A percentile compares a stretch with the other conserved stretches of the same genome.
These are phyloP conservation scores for Macrocybe gigantea DNA, from an alignment of 768 basidiomycete species.

Conservation along the genomic window DNA sequence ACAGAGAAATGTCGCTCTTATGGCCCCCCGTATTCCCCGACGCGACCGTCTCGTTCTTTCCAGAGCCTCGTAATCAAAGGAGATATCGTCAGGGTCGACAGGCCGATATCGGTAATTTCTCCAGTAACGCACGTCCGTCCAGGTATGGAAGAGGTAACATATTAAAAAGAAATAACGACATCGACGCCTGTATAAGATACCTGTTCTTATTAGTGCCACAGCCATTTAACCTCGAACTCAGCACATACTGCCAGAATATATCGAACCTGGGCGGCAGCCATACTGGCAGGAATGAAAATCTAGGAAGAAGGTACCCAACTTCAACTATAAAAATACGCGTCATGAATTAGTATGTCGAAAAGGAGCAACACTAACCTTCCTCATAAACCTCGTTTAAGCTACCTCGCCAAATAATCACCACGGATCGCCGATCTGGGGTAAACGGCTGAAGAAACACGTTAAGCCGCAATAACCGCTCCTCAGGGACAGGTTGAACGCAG, in stretches of 20 bases:
- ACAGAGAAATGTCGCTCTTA: constrained; percentile 10
- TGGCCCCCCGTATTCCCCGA: constrained; percentile 12
- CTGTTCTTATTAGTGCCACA: constrained; percentile 23
- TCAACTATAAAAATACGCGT: constrained; percentile 34
- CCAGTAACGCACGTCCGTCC: constrained; percentile 64
- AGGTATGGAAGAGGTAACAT: constrained; percentile 66
- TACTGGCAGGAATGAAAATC: constrained; percentile 32
- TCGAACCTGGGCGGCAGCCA: constrained; percentile 30
- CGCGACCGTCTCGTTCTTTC: constrained; percentile 6
- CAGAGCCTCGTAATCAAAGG: constrained; percentile 1
- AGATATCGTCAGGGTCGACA: not conserved
- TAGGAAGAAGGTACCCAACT: constrained; percentile 43
- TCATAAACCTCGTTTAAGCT: constrained; percentile 59
- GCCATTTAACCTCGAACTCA: not conserved
- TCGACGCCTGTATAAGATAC: constrained; percentile 57
- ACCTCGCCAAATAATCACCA: constrained; percentile 70
- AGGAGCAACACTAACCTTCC: constrained; percentile 40
- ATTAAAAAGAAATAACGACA: constrained; percentile 82
- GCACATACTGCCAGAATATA: constrained; percentile 53
- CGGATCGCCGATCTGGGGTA: constrained; percentile 12
- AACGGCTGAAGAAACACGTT: constrained; percentile 24
- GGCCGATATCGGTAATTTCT: constrained; percentile 12
- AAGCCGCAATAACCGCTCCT: constrained; percentile 52
- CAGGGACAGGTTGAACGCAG: constrained; percentile 50
- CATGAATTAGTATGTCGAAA: not conserved